Conservation (phyloP, 1,139 yeast genomes). For the Kazachstania sp. region DNA sequence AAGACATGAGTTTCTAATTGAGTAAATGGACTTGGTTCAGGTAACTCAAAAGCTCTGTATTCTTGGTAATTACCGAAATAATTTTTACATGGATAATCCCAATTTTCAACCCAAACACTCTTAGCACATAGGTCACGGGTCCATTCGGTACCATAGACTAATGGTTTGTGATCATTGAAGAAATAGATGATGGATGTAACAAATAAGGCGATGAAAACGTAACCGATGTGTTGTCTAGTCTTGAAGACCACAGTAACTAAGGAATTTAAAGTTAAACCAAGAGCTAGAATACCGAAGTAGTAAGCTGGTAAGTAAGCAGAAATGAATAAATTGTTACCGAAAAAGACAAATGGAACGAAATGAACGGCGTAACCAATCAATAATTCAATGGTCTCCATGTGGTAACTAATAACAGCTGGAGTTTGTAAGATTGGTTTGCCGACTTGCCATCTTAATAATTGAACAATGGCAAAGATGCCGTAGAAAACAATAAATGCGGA, state of each 20-base stretch:
- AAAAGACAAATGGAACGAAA: constrained; percentile 76
- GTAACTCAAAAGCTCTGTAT: constrained; percentile 7
- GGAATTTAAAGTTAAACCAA: constrained; percentile 75
- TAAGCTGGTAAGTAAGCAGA: constrained; percentile 90
- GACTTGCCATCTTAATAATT: constrained; percentile 68
- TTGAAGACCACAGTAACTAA: constrained; percentile 41
- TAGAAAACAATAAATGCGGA: constrained; percentile 53
- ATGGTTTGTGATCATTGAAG: constrained; percentile 58
- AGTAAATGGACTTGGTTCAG: constrained; percentile 1
- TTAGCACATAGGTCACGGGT: constrained; percentile 56
- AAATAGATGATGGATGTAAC: constrained; percentile 46
- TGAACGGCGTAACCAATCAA: constrained; percentile 78
- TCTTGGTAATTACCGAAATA: constrained; percentile 30
- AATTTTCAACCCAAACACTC: constrained; percentile 49
- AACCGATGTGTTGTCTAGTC: constrained; percentile 36
- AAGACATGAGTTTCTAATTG: not conserved
- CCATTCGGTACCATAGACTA: constrained; percentile 77
- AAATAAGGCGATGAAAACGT: constrained; percentile 41
- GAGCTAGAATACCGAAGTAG: constrained; percentile 77
- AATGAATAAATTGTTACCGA: constrained; percentile 88
- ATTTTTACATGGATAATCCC: constrained; percentile 81
- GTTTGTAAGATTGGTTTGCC: constrained; percentile 44
- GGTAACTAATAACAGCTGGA: constrained; percentile 59
- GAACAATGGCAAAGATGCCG: constrained; percentile 42
- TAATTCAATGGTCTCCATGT: constrained; percentile 57